Evolutionary conservation across 495 filamentous ascomycete species (phyloP).

Genomic region (Penicillium goetzii): DNA sequence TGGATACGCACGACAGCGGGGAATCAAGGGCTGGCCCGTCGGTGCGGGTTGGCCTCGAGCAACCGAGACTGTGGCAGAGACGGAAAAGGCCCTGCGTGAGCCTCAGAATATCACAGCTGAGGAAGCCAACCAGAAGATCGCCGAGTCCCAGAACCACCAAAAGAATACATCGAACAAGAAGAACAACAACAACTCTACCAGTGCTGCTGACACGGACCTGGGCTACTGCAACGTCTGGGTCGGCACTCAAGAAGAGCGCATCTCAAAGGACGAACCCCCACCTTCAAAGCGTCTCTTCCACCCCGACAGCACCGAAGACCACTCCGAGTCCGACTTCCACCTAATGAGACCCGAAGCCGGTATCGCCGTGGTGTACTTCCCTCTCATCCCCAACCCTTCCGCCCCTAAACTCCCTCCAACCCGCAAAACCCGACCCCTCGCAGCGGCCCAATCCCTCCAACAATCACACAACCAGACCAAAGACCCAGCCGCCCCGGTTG

Average conservation of each 20-base stretch:
- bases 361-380: slow-evolving; percentile 88
- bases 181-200: slow-evolving; percentile 1
- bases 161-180: slow-evolving; percentile 2
- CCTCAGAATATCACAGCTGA: slow-evolving; percentile 63
- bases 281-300: slow-evolving; percentile 63
- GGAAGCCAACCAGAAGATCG: slow-evolving; percentile 65
- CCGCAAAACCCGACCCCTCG: slow-evolving; percentile 30
- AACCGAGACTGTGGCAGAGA: slow-evolving; percentile 54
- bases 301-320: slow-evolving; percentile 30
- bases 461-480: slow-evolving; percentile 19
- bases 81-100: slow-evolving; percentile 66
- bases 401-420: slow-evolving; percentile 41
- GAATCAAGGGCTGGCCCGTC: slow-evolving; percentile 90
- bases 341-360: slow-evolving; percentile 79
- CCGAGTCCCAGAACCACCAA: slow-evolving; percentile 54
- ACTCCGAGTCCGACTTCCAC: slow-evolving; percentile 66
- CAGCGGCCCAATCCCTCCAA: slow-evolving; percentile 28
- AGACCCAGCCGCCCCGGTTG: slow-evolving; percentile 28
- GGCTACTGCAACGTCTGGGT: slow-evolving; percentile 96
- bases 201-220: slow-evolving; percentile 58
- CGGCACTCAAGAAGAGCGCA: slow-evolving; percentile 73
- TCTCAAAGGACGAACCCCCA: slow-evolving; percentile 62
- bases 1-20: slow-evolving; percentile 85
- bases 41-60: slow-evolving; percentile 85
- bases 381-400: slow-evolving; percentile 75